phyloP scores from a whole-genome alignment of 2,329 filamentous ascomycete species.

The Cryphonectria carpinicola region DNA sequence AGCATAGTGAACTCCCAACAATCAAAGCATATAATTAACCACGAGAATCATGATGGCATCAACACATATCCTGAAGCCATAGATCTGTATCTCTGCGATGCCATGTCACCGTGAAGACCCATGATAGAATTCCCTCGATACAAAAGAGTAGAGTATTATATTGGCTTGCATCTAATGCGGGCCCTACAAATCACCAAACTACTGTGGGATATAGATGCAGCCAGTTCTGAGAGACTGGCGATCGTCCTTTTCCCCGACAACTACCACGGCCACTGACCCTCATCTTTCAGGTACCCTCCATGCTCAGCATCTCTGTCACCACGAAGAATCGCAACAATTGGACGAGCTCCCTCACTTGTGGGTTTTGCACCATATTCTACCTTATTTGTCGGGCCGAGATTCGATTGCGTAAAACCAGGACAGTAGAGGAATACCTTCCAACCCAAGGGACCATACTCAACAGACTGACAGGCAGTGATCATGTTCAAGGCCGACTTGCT shows the following conservation, averaged over 20 bases:
- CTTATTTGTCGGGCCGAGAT: neutral
- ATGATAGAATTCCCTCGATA: neutral
- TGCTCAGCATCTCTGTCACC: constrained; percentile 15
- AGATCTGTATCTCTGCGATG: neutral
- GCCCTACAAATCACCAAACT: neutral
- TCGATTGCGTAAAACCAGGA: constrained; percentile 13
- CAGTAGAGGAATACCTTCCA: constrained; percentile 15
- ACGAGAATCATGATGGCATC: neutral
- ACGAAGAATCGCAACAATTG: constrained; percentile 12
- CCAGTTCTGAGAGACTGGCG: no score
- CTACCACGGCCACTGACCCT: constrained; percentile 4
- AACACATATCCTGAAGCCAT: neutral
- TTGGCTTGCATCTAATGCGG: neutral
- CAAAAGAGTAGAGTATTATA: neutral
- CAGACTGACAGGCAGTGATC: constrained; percentile 12
- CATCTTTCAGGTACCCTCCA: neutral
- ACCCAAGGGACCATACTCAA: constrained; percentile 10
- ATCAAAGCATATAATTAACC: neutral
- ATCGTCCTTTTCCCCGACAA: no score
- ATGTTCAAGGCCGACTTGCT: constrained; percentile 18
- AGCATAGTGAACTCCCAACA: neutral
- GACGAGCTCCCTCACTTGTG: neutral
- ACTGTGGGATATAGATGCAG: no score
- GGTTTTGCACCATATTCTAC: constrained; percentile 10
- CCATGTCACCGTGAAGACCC: neutral